These are phyloP conservation scores for Eucalyptus cloeziana DNA, from an alignment of 345 rosid species.

Conservation along the genomic window DNA sequence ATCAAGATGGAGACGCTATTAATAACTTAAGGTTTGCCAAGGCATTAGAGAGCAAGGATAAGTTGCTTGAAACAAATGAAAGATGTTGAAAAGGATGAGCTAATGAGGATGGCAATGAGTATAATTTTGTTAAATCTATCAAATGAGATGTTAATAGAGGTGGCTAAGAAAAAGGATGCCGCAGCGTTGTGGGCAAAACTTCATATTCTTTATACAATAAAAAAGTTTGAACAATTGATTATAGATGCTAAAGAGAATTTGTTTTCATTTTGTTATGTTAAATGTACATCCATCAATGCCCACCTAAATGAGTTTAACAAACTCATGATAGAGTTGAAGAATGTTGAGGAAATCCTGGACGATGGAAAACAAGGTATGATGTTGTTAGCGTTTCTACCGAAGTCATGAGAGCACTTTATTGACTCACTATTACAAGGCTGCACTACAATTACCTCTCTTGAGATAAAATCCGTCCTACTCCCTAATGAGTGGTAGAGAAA, in stretches of 20 bases:
- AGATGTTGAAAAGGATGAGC: background rate
- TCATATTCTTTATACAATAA: fast-evolving
- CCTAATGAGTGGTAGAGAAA: too few species aligned
- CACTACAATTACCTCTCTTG: too few species aligned
- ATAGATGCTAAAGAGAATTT: background rate
- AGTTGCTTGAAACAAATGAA: background rate
- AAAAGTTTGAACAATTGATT: background rate
- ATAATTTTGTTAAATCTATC: too few species aligned
- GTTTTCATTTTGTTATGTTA: background rate
- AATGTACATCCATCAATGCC: background rate
- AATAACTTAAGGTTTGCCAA: background rate
- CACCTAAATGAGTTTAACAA: background rate
- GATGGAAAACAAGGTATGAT: too few species aligned
- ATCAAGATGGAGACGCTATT: background rate
- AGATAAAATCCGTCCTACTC: too few species aligned
- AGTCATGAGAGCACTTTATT: background rate
- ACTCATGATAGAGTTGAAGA: background rate
- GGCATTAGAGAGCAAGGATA: background rate
- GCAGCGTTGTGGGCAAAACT: background rate
- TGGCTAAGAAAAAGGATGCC: fast-evolving
- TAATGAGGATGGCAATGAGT: background rate
- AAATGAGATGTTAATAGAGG: background rate
- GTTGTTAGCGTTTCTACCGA: background rate
- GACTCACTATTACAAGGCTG: too few species aligned
- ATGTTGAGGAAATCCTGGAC: background rate